phyloP scores from a whole-genome alignment of 257 asterid genomes.

The Solanum stenotomum region DNA sequence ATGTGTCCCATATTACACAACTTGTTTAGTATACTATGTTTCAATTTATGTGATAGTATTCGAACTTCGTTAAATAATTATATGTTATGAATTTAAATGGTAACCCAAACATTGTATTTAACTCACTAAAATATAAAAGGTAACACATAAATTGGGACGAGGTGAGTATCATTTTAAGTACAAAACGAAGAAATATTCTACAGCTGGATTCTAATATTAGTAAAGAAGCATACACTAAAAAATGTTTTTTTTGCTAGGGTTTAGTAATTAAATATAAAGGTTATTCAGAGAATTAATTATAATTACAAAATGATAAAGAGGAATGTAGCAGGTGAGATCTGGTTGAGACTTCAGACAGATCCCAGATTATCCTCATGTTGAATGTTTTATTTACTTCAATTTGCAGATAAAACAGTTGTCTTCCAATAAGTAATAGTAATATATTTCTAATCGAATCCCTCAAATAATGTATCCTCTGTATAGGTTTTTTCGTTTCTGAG shows the following conservation, averaged over 20 bases:
- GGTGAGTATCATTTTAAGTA: not conserved
- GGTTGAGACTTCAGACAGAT: not conserved
- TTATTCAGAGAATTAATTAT: not conserved
- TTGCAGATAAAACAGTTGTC: conserved; percentile 1
- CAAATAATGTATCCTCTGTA: not conserved
- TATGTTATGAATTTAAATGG: not conserved
- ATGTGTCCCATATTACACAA: conserved; percentile 21
- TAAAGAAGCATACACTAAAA: not conserved
- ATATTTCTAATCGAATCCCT: not conserved
- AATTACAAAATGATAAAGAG: not conserved
- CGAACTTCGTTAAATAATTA: too few relatives aligned
- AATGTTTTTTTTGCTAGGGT: not conserved
- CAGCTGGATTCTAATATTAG: not conserved
- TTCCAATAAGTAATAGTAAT: not conserved
- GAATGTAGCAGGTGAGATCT: conserved; percentile 13
- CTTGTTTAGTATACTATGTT: not conserved
- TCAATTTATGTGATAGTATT: too few relatives aligned
- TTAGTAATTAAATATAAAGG: not conserved
- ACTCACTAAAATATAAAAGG: not conserved
- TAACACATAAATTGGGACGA: not conserved
- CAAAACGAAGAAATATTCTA: not conserved
- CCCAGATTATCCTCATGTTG: not conserved
- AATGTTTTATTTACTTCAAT: not conserved
- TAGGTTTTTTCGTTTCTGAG: not conserved
- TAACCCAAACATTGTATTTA: too few relatives aligned